Percentiles rank a stretch among this genome's conserved stretches.
Evolutionary conservation across 2,329 filamentous ascomycete genomes (phyloP).

Genomic region (Drechmeria coniospora): DNA sequence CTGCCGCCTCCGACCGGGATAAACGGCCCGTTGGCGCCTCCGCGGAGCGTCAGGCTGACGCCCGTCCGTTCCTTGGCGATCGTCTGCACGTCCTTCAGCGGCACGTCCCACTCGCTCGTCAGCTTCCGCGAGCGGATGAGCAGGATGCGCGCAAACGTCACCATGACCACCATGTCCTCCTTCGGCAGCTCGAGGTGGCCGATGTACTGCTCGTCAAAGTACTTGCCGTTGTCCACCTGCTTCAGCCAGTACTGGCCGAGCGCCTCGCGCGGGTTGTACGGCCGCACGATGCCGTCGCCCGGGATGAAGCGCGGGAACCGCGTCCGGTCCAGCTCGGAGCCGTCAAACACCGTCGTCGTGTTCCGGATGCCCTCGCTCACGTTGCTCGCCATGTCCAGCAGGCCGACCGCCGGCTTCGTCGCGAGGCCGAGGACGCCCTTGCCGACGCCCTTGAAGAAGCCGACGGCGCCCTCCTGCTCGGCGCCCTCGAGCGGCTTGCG

Average conservation of each 20-base stretch:
- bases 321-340: conserved; percentile 83
- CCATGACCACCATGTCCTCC: conserved; percentile 78
- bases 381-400: conserved; percentile 93
- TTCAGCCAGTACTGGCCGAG: conserved; percentile 98
- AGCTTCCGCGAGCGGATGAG: conserved; percentile 77
- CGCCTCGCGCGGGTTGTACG: conserved; percentile 87
- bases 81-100: conserved; percentile 88
- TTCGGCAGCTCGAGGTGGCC: conserved; percentile 84
- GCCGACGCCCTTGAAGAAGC: conserved; percentile 94
- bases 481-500: conserved; percentile 90
- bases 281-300: conserved; percentile 81
- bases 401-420: conserved; percentile 91
- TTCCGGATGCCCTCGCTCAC: conserved; percentile 96
- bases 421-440: conserved; percentile 90
- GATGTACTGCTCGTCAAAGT: conserved; percentile 95
- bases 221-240: conserved; percentile 91
- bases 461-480: conserved; percentile 83
- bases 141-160: conserved; percentile 79
- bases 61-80: conserved; percentile 95
- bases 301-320: conserved; percentile 88
- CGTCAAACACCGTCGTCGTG: conserved; percentile 95
- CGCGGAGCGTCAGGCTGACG: conserved; percentile 74
- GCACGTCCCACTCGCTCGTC: conserved; percentile 88
- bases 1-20: conserved; percentile 86
- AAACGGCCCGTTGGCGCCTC: conserved; percentile 86